Evolutionary conservation across 2,329 filamentous ascomycete genomes (phyloP).

Genomic region (Aspergillus sp.): DNA sequence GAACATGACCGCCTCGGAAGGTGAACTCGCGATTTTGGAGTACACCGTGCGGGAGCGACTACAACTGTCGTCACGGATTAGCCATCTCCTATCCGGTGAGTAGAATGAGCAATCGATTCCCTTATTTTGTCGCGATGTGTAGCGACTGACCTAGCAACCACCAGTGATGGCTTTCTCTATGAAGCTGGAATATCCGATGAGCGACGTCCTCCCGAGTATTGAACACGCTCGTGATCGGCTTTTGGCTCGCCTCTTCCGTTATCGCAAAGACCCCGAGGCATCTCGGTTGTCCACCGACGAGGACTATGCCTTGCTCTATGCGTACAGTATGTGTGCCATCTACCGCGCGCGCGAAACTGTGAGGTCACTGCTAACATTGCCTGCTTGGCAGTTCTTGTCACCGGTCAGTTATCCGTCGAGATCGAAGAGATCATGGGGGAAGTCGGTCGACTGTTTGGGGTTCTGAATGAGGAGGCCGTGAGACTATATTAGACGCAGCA

Average conservation of each 20-base stretch:
- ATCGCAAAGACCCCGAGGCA: slow-evolving; percentile 66
- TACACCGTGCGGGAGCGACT: slow-evolving; percentile 78
- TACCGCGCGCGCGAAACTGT: not conserved
- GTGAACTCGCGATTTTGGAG: slow-evolving; percentile 76
- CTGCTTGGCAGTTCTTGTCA: slow-evolving; percentile 58
- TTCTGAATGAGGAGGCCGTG: slow-evolving; percentile 61
- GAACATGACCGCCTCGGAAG: slow-evolving; percentile 70
- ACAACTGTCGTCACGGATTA: slow-evolving; percentile 82
- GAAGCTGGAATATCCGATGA: slow-evolving; percentile 91
- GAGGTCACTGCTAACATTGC: not conserved
- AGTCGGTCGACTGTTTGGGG: slow-evolving; percentile 61
- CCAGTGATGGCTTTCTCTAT: slow-evolving; percentile 86
- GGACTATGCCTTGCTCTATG: slow-evolving; percentile 90
- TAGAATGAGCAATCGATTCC: not conserved
- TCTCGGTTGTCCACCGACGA: slow-evolving; percentile 48
- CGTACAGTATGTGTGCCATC: slow-evolving; percentile 63
- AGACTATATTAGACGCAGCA: slow-evolving; percentile 44
- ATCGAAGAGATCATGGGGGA: slow-evolving; percentile 55
- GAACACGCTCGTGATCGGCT: slow-evolving; percentile 77
- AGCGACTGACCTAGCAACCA: slow-evolving; percentile 40
- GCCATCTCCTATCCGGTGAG: slow-evolving; percentile 71
- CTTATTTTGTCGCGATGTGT: not conserved
- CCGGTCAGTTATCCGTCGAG: slow-evolving; percentile 58
- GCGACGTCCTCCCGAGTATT: slow-evolving; percentile 82
- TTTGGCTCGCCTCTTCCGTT: slow-evolving; percentile 83